A percentile compares a stretch with the other conserved stretches of the same genome.
phyloP scores from a whole-genome alignment of 1,139 yeast species.

The Protomyces lactucae-debilis region DNA sequence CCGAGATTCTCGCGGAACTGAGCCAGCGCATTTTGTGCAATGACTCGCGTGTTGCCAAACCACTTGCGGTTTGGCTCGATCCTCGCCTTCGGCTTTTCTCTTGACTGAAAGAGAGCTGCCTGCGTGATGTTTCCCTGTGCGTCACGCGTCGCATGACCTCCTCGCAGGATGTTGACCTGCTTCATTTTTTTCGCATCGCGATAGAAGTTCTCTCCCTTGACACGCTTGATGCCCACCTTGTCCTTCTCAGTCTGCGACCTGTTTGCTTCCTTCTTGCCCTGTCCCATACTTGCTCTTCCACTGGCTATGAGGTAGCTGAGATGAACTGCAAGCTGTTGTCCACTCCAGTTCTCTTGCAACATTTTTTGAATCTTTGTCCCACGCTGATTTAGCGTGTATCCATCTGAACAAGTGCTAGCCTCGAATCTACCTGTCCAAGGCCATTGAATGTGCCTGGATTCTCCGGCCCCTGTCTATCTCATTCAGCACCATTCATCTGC shows the following conservation, averaged over 20 bases:
- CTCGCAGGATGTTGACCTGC: constrained; percentile 85
- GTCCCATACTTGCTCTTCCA: constrained; percentile 58
- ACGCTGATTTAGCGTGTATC: no score
- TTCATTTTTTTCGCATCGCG: constrained; percentile 86
- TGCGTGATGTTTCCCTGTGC: constrained; percentile 78
- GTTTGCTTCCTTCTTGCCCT: constrained; percentile 81
- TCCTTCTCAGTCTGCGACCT: constrained; percentile 51
- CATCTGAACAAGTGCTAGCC: no score
- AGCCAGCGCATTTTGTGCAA: constrained; percentile 89
- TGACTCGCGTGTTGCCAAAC: constrained; percentile 97
- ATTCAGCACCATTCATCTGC: neutral
- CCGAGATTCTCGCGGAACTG: constrained; percentile 95
- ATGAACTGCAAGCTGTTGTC: no score
- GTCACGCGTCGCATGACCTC: constrained; percentile 81
- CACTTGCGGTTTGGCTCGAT: constrained; percentile 95
- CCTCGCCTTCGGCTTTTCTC: constrained; percentile 84
- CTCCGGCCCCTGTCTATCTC: no score
- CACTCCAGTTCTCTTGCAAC: no score
- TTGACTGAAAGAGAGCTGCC: constrained; percentile 85
- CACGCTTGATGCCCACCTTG: constrained; percentile 84
- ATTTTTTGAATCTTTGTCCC: no score
- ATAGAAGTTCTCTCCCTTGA: constrained; percentile 95
- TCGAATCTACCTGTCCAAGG: no score
- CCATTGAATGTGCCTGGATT: no score
- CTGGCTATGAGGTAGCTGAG: no score